Evolutionary conservation across 2,329 filamentous ascomycete genomes (phyloP), one percentile per base, ranked within the genome.

Genomic region (Aspergillus uvarum): DNA sequence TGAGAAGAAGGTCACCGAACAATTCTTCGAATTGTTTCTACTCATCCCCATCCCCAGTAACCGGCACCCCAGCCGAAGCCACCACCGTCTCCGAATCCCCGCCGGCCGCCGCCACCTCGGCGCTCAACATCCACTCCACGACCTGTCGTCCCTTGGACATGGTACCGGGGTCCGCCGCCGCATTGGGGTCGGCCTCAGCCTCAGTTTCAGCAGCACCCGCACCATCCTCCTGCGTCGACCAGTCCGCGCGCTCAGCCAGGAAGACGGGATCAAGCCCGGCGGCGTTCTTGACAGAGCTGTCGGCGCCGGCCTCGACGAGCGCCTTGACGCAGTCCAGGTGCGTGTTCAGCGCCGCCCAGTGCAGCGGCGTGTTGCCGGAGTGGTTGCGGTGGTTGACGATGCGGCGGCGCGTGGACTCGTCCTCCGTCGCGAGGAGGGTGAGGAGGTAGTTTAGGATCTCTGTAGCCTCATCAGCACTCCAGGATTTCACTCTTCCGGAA

Each of bases 271-370:
- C 89, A 68, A 96, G 91, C 29, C 96, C 92, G 51, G 90, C 90
- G 71, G 88, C 86, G 73, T 98, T 98, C 70, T 88, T 88, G 32
- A 92, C 79, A 11, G 87, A 87, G 4, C 92, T 87, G 60, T 92
- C 89, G 1, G 92, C 92, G 2, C 92, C 92, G 2, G 86, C 81
- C 49, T 87, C 86, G 2, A 96, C 82, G 12, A 99, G 83, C 0
- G 87, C 78, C 79, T 93, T 90, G 6, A 96, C 91, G 3, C 87
- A 85, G 5, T 88, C 85, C 3, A 98, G 80, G 70, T 97, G 93
- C 1, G 93, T 93, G 57, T 96, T 95, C 58, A 97, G 80, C 0
- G 92, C 90, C 0, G 94, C 94, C 93, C 93, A 98, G 78, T 99
- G 95, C 59, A 99, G 81, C 0, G 92, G 86, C 0, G 94, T 97